These are phyloP conservation scores for Paraurostyla sp. DNA, from an alignment of 73 alveolate genomes.

Conservation along the genomic window DNA sequence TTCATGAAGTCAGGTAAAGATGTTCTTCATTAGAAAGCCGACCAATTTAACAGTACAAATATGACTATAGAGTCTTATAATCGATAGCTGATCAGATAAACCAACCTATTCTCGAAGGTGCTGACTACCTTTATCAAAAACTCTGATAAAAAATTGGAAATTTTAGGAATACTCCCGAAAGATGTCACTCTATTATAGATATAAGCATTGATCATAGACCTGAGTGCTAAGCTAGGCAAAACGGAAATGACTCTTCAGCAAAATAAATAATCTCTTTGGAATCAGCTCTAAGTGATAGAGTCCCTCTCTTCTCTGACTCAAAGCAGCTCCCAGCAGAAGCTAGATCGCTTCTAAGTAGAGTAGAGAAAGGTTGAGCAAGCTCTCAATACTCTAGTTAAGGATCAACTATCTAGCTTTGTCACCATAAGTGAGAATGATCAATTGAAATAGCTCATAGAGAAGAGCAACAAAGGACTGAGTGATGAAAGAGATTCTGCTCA, in stretches of 20 bases:
- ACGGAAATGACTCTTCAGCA: neutral
- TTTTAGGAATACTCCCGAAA: neutral
- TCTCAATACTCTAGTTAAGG: too few relatives aligned
- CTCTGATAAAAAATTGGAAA: neutral
- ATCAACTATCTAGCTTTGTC: too few relatives aligned
- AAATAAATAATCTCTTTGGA: neutral
- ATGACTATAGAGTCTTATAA: conserved; percentile 34
- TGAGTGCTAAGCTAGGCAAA: neutral
- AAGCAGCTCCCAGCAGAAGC: too few relatives aligned
- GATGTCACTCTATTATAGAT: neutral
- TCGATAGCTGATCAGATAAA: conserved; percentile 5
- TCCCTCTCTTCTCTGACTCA: too few relatives aligned
- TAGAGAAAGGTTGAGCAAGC: too few relatives aligned
- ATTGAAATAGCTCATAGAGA: too few relatives aligned
- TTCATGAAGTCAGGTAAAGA: too few relatives aligned
- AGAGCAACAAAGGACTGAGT: too few relatives aligned
- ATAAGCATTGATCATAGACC: neutral
- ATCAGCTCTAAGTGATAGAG: neutral
- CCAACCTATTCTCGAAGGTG: conserved; percentile 6
- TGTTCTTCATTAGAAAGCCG: neutral
- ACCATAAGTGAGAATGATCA: too few relatives aligned
- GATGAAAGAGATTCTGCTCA: too few relatives aligned
- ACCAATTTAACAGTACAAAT: neutral
- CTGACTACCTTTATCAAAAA: neutral
- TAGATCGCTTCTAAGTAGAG: too few relatives aligned